These are phyloP conservation scores for Aspergillus oerlinghausenensis DNA, from an alignment of 2,329 filamentous ascomycete species.

Conservation along the genomic window DNA sequence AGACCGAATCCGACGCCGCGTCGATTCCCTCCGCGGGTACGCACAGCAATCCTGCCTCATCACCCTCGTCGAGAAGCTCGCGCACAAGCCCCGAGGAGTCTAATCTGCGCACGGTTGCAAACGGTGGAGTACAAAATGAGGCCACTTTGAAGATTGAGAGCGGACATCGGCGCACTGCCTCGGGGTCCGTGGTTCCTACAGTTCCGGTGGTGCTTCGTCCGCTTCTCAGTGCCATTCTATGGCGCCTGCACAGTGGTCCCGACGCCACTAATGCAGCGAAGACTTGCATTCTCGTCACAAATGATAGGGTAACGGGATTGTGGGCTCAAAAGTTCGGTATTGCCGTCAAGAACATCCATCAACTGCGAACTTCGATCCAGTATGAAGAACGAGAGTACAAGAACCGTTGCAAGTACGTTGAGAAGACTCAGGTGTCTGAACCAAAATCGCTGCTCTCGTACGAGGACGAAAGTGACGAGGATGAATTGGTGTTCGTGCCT, in stretches of 20 bases:
- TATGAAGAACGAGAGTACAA: constrained; percentile 45
- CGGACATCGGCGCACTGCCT: constrained; percentile 30
- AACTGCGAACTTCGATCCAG: constrained; percentile 44
- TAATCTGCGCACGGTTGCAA: constrained; percentile 21
- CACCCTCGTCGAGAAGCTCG: constrained; percentile 42
- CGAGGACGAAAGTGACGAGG: constrained; percentile 46
- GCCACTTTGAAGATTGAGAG: constrained; percentile 16
- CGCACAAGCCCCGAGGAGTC: constrained; percentile 43
- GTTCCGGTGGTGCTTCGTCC: constrained; percentile 39
- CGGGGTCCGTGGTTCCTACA: constrained; percentile 32
- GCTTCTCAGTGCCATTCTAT: constrained; percentile 42
- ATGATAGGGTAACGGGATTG: constrained; percentile 39
- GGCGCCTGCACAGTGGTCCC: constrained; percentile 39
- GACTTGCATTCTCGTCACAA: constrained; percentile 41
- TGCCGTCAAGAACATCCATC: constrained; percentile 45
- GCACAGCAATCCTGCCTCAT: constrained; percentile 41
- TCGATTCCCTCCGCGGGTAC: constrained; percentile 40
- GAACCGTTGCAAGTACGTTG: constrained; percentile 42
- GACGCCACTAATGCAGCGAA: constrained; percentile 31
- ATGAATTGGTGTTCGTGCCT: constrained; percentile 45
- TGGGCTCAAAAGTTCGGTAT: constrained; percentile 47
- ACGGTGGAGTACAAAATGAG: constrained; percentile 18
- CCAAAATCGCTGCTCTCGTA: constrained; percentile 44
- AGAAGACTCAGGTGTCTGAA: constrained; percentile 39
- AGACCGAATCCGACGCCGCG: constrained; percentile 35